phyloP scores from a whole-genome alignment of 768 basidiomycete species.

The Terana coerulea region DNA sequence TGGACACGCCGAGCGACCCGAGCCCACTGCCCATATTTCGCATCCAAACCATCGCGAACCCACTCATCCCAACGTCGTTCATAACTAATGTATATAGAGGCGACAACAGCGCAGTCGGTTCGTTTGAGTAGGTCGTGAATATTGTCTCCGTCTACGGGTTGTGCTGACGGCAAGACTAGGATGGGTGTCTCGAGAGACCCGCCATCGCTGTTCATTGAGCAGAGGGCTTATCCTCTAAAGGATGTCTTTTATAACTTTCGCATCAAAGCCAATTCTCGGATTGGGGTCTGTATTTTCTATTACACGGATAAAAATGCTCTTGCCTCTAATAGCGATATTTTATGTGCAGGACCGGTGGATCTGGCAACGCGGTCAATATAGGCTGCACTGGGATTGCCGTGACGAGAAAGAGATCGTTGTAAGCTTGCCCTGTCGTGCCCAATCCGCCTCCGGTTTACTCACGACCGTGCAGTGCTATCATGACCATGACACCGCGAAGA shows the following conservation, averaged over 20 bases:
- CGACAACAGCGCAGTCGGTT: neutral
- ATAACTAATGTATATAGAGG: slow-evolving; percentile 11
- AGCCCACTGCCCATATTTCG: slow-evolving; percentile 10
- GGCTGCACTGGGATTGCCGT: slow-evolving; percentile 14
- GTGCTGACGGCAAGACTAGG: neutral
- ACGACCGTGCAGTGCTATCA: slow-evolving; percentile 4
- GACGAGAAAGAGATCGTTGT: slow-evolving; percentile 7
- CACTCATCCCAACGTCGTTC: slow-evolving; percentile 12
- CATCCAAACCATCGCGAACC: slow-evolving; percentile 10
- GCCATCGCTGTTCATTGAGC: slow-evolving; percentile 9
- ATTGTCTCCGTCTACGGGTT: too few relatives aligned
- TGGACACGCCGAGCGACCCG: neutral
- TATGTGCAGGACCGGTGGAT: slow-evolving; percentile 14
- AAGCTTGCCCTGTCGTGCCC: neutral
- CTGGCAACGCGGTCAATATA: slow-evolving; percentile 7
- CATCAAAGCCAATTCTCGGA: slow-evolving; percentile 6
- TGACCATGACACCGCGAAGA: slow-evolving; percentile 4
- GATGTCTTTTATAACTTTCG: slow-evolving; percentile 14
- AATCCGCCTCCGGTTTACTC: neutral
- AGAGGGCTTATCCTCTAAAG: slow-evolving; percentile 1
- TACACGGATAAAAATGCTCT: too few relatives aligned
- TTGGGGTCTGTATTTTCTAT: slow-evolving; percentile 5
- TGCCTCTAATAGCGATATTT: neutral
- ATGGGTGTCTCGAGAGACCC: slow-evolving; percentile 13
- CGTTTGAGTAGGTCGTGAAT: slow-evolving; percentile 15